phyloP scores from a whole-genome alignment of 768 basidiomycete genomes.

The Agrocybe pediades region DNA sequence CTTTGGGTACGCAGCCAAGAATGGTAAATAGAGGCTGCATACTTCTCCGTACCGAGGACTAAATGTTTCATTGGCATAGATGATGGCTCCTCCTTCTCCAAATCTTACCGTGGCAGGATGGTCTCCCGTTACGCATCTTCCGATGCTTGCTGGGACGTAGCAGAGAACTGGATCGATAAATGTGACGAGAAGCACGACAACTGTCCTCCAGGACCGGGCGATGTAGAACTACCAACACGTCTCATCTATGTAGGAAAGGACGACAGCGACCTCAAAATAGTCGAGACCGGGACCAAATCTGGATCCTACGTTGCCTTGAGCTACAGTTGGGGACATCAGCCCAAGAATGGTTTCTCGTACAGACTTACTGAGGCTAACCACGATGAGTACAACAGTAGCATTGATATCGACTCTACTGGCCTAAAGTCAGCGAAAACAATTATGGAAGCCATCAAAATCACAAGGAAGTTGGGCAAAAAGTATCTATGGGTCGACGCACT shows the following conservation, averaged over 20 bases:
- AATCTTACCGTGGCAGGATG: not conserved
- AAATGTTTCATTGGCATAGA: not conserved
- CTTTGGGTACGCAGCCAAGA: not conserved
- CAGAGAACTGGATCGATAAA: not conserved
- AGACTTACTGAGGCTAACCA: not conserved
- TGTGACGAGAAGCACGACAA: not conserved
- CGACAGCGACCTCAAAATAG: not conserved
- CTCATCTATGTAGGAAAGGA: not conserved
- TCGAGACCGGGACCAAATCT: not conserved
- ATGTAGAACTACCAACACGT: not conserved
- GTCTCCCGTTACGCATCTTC: not conserved
- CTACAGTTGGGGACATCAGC: not conserved
- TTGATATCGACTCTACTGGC: not conserved
- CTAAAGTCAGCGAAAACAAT: not conserved
- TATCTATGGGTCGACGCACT: slow-evolving; percentile 6
- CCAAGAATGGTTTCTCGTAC: not conserved
- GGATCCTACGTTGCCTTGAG: not conserved
- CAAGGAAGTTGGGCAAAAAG: not conserved
- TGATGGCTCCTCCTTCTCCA: not conserved
- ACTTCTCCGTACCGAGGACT: no score
- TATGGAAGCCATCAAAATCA: not conserved
- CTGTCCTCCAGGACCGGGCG: not conserved
- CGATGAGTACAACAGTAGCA: not conserved
- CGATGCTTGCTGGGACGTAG: not conserved
- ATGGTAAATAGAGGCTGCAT: not conserved